phyloP scores from a whole-genome alignment of 2,329 filamentous ascomycete genomes.

The Zymoseptoria tritici region DNA sequence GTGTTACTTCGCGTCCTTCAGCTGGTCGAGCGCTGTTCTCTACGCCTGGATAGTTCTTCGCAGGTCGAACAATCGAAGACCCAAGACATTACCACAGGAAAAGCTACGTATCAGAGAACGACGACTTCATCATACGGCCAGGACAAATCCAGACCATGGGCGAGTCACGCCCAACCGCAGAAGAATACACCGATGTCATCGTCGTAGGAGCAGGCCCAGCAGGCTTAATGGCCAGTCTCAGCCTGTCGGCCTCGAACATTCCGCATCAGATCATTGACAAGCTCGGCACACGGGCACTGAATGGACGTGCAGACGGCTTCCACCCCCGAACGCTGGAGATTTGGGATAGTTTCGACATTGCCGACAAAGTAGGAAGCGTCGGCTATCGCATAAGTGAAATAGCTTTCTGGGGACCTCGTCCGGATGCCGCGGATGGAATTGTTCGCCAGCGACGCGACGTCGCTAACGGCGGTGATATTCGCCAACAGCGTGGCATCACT shows the following conservation, averaged over 20 bases:
- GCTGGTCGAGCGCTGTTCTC: background rate
- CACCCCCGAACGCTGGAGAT: conserved; percentile 63
- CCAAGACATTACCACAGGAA: background rate
- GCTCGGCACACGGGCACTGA: conserved; percentile 17
- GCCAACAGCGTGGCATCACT: conserved; percentile 27
- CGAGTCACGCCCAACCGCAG: background rate
- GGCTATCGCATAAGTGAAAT: conserved; percentile 3
- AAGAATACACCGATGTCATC: conserved; percentile 32
- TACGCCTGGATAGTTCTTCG: background rate
- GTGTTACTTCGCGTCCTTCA: background rate
- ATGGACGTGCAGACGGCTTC: conserved; percentile 45
- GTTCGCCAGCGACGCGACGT: conserved; percentile 24
- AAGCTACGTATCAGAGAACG: background rate
- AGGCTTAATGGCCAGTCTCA: conserved; percentile 42
- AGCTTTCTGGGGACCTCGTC: conserved; percentile 3
- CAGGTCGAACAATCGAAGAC: background rate
- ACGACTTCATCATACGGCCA: background rate
- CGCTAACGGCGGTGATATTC: conserved; percentile 32
- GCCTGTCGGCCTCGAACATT: conserved; percentile 42
- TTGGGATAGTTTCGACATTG: conserved; percentile 63
- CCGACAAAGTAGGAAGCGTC: conserved; percentile 55
- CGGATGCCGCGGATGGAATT: conserved; percentile 24
- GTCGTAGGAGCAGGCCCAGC: conserved; percentile 46
- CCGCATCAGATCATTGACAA: conserved; percentile 39
- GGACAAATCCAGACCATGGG: background rate